These are phyloP conservation scores for Lotmaria passim DNA, from an alignment of 208 protist species.

Conservation along the genomic window DNA sequence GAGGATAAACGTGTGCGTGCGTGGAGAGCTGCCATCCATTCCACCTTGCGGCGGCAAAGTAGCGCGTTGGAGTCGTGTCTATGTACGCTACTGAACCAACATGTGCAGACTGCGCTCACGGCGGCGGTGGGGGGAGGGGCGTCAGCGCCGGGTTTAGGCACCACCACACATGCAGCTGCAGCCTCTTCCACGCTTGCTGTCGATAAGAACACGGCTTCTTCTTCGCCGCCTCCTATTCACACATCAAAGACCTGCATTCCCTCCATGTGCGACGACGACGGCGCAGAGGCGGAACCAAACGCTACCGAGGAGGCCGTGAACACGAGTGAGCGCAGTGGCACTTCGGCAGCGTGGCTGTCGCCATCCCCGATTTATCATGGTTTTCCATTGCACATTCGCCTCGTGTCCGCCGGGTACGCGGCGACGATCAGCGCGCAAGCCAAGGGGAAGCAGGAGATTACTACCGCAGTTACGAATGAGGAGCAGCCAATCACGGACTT, in stretches of 20 bases:
- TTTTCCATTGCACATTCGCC: neutral
- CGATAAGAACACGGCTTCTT: too few species aligned
- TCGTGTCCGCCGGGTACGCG: slow-evolving; percentile 23
- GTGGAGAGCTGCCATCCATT: slow-evolving; percentile 8
- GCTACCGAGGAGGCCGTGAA: too few species aligned
- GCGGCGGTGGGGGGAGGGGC: neutral
- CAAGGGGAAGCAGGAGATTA: neutral
- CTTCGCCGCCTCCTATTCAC: too few species aligned
- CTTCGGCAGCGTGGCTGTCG: neutral
- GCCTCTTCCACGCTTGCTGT: neutral
- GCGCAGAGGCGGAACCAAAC: too few species aligned
- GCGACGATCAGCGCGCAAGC: slow-evolving; percentile 9
- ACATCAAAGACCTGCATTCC: too few species aligned
- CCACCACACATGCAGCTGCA: neutral
- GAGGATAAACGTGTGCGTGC: neutral
- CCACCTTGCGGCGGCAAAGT: slow-evolving; percentile 6
- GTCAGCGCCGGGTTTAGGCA: neutral
- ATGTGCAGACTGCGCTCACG: neutral
- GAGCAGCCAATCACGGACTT: too few species aligned
- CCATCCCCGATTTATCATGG: neutral
- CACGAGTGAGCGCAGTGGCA: too few species aligned
- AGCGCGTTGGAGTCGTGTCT: slow-evolving; percentile 2
- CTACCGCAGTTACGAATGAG: too few species aligned
- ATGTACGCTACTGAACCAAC: neutral
- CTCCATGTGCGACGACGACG: too few species aligned